These are phyloP conservation scores for Solanum pennellii DNA, from an alignment of 257 asterid species.

Conservation along the genomic window DNA sequence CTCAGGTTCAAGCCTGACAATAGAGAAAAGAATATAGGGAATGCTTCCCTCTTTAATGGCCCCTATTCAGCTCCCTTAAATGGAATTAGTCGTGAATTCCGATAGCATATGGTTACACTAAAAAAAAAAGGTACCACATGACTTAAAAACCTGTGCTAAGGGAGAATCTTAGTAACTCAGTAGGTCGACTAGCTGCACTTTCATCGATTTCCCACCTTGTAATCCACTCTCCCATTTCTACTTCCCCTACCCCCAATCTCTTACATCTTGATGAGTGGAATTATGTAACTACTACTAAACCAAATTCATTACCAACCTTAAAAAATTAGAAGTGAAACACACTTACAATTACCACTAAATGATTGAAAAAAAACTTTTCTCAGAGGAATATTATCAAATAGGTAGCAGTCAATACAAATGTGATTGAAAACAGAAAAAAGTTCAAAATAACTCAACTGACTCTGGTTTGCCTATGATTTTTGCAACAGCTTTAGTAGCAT, in stretches of 20 bases:
- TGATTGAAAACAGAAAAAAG: not conserved
- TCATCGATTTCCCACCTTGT: not conserved
- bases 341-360: not conserved
- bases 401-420: not conserved
- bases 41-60: not conserved
- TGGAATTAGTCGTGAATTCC: not conserved
- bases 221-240: not conserved
- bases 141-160: not conserved
- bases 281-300: not conserved
- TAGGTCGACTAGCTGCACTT: not conserved
- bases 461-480: constrained; percentile 88
- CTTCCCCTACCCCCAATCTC: not conserved
- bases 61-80: not conserved
- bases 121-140: not conserved
- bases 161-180: not conserved
- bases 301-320: not conserved
- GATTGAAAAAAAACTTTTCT: not conserved
- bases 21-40: not conserved
- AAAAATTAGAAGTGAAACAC: not conserved
- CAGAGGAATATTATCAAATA: constrained; percentile 10
- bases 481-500: constrained; percentile 94
- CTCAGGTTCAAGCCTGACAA: not conserved
- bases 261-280: not conserved
- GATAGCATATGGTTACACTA: not conserved
- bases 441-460: constrained; percentile 32